phyloP scores from a whole-genome alignment of 2,329 filamentous ascomycete genomes.

The Dactylellina leptospora region DNA sequence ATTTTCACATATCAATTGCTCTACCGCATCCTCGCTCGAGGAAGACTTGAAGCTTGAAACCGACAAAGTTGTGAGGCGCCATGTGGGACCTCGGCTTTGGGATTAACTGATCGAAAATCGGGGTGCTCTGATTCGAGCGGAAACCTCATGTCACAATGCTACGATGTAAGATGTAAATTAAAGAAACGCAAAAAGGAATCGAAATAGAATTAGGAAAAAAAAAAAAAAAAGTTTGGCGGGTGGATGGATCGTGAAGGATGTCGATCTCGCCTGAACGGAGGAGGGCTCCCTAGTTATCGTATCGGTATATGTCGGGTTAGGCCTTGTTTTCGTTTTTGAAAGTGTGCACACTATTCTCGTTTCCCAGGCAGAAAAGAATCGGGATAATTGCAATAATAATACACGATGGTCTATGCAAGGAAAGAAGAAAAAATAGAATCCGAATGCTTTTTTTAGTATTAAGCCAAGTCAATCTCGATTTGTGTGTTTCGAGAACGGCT shows the following conservation, averaged over 20 bases:
- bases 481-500: constrained; percentile 52
- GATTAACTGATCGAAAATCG: constrained; percentile 39
- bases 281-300: constrained; percentile 39
- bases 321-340: constrained; percentile 38
- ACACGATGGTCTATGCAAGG: constrained; percentile 50
- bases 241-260: constrained; percentile 42
- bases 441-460: constrained; percentile 50
- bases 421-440: constrained; percentile 17
- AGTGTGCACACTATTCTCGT: constrained; percentile 7
- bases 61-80: constrained; percentile 20
- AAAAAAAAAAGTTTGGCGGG: constrained; percentile 20
- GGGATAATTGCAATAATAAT: constrained; percentile 50
- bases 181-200: constrained; percentile 5
- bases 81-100: constrained; percentile 53
- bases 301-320: constrained; percentile 52
- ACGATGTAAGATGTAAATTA: constrained; percentile 29
- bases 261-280: constrained; percentile 52
- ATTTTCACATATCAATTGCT: too few species aligned
- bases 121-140: constrained; percentile 19
- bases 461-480: constrained; percentile 42
- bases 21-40: neutral
- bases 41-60: neutral
- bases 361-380: constrained; percentile 25
- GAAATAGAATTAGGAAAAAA: too few species aligned
- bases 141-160: constrained; percentile 44